phyloP scores from a whole-genome alignment of 1,284 basidiomycete genomes.

The Leccinum fallax region DNA sequence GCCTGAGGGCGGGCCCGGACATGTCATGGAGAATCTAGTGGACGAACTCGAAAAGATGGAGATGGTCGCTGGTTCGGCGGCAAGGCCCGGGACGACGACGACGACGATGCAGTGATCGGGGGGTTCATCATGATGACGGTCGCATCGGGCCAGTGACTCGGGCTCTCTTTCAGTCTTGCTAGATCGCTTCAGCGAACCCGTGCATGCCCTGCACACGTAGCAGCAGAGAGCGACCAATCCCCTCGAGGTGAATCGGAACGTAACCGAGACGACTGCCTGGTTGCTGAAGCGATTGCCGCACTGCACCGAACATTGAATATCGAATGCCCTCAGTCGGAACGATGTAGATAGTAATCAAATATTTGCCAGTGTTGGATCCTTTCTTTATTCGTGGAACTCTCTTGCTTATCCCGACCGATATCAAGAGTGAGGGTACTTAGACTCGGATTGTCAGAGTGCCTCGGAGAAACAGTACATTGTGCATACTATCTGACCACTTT shows the following conservation, averaged over 20 bases:
- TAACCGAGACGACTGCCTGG: not conserved
- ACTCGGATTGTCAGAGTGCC: not conserved
- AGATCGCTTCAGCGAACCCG: too few relatives aligned
- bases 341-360: not conserved
- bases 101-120: not conserved
- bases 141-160: too few relatives aligned
- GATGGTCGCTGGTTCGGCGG: not conserved
- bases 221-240: not conserved
- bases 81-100: not conserved
- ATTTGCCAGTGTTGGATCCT: not conserved
- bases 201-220: not conserved
- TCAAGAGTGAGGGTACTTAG: not conserved
- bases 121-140: too few relatives aligned
- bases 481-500: not conserved
- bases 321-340: not conserved
- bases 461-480: not conserved
- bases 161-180: not conserved
- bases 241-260: not conserved
- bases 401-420: not conserved
- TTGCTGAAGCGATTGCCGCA: not conserved
- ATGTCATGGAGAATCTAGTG: conserved; percentile 83
- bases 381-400: not conserved
- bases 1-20: conserved; percentile 31
- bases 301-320: not conserved
- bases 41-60: conserved; percentile 61